Evolutionary conservation across 805 yeast species (phyloP), one percentile per base, ranked within the genome.

Genomic region (Lipomyces kockii): DNA sequence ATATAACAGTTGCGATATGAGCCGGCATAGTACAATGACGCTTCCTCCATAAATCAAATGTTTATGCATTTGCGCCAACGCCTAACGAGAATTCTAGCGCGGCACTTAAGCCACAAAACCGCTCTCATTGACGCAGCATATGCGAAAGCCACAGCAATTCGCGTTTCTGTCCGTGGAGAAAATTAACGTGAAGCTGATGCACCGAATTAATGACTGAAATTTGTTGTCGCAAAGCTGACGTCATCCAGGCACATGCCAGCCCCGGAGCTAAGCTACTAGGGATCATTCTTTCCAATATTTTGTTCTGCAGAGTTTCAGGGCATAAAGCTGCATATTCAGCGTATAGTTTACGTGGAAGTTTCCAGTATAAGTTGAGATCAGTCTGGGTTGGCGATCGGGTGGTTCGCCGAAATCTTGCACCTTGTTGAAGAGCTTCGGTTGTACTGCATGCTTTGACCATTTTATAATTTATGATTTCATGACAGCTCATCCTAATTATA

Each of bases 231-330:
- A 29, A 34, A 22, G 56, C 34, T 27, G 34, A 53, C 29, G 34
- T 53, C 56, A 53, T 25, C n/a, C 34, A 53, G 56, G n/a, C 34
- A 53, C 49, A 37, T 43, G 20, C 49, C 49, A 43, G 49, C 49
- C 49, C 49, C 49, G 49, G 49, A 43, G 49, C 49, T n/a, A 43
- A 7, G 49, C 49, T 43, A 43, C 25, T 43, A n/a, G 22, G 49
- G 49, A 43, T 17, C 8, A n/a, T 17, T 43, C 9, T 43, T 43
- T n/a, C 22, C 22, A 14, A 43, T 37, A 37, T 43, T n/a, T 43
- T 43, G 20, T n/a, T 43, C 49, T 17, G 49, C 49, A n/a, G 49
- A 43, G 12, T 17, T n/a, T n/a, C 49, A n/a, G 49, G 7, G 49
- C 49, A 17, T 43, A 17, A 17, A 43, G 7, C 8, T 14, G 49